These are phyloP conservation scores for Magnusiomyces sp. DNA, from an alignment of 1,139 yeast genomes.

Conservation along the genomic window DNA sequence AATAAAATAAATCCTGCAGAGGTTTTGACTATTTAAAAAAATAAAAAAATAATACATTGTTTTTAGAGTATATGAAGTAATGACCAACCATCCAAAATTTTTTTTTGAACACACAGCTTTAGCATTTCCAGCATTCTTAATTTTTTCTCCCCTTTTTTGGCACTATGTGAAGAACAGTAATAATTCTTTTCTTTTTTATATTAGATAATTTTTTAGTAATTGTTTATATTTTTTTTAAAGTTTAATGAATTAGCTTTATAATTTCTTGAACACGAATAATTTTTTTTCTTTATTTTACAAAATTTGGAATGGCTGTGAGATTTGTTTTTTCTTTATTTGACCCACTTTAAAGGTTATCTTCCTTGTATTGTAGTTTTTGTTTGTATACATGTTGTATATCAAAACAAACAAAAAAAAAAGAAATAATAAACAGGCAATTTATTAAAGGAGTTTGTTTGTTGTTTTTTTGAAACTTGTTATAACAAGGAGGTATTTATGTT, in stretches of 20 bases:
- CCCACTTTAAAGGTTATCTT: background rate
- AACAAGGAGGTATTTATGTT: background rate
- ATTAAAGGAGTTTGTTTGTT: background rate
- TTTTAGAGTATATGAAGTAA: too few species aligned
- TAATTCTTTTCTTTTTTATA: too few species aligned
- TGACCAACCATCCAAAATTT: too few species aligned
- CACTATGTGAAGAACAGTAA: too few species aligned
- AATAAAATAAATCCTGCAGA: background rate
- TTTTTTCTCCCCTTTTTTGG: too few species aligned
- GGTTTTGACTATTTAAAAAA: background rate
- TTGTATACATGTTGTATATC: slow-evolving; percentile 4
- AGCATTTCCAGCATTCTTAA: too few species aligned
- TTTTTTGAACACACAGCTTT: too few species aligned
- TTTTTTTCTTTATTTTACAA: slow-evolving; percentile 3
- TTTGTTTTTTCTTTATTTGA: slow-evolving; percentile 6
- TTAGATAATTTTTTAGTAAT: too few species aligned
- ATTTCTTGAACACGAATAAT: background rate
- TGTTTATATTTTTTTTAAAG: background rate
- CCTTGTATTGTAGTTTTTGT: slow-evolving; percentile 2
- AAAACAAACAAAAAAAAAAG: too few species aligned
- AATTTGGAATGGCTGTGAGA: too few species aligned
- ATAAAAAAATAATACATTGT: too few species aligned
- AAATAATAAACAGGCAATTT: background rate
- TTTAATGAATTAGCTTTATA: background rate
- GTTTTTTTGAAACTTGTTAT: background rate